phyloP scores from a whole-genome alignment of 257 asterid genomes.

The Solanum chilense region DNA sequence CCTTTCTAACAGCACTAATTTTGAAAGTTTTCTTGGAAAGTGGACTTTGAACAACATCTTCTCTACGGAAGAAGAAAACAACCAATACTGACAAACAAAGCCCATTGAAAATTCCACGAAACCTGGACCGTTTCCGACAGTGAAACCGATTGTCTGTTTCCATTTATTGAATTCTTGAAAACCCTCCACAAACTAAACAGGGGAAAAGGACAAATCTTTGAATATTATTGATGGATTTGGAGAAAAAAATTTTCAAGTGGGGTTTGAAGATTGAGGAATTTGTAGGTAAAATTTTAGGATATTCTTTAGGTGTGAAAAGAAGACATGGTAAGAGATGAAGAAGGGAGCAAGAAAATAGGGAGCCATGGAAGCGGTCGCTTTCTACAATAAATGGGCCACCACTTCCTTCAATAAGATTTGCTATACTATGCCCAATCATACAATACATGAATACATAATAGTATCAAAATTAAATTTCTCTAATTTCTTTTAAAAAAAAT shows the following conservation, averaged over 20 bases:
- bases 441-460: background rate
- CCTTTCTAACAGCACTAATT: constrained; percentile 13
- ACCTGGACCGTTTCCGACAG: constrained; percentile 20
- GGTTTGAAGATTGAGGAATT: background rate
- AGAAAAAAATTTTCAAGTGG: background rate
- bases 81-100: constrained; percentile 30
- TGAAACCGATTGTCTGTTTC: constrained; percentile 1
- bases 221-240: background rate
- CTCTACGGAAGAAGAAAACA: constrained; percentile 17
- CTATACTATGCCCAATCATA: background rate
- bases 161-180: constrained; percentile 18
- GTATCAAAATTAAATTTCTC: no score
- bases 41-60: constrained; percentile 21
- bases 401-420: background rate
- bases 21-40: constrained; percentile 4
- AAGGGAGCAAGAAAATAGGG: background rate
- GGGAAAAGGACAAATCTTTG: background rate
- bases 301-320: background rate
- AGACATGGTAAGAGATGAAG: background rate
- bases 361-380: background rate
- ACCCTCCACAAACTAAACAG: background rate
- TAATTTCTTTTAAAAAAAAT: no score
- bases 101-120: constrained; percentile 46
- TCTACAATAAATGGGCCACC: background rate
- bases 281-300: background rate